Percentiles rank a stretch among this genome's conserved stretches.
Conservation (phyloP, 2,329 filamentous ascomycete genomes). For the Xylariaceae sp. region DNA sequence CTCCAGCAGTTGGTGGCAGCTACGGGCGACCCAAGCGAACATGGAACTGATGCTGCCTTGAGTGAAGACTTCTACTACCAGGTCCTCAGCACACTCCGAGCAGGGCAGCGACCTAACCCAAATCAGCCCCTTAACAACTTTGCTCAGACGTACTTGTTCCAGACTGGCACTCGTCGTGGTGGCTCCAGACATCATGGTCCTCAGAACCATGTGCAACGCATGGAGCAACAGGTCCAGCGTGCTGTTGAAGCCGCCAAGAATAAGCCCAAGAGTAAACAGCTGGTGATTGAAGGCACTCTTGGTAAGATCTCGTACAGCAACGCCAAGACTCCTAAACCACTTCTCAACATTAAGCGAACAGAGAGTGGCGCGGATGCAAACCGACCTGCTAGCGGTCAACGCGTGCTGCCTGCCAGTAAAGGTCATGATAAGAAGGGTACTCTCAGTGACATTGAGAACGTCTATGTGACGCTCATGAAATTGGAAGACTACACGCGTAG, state of each 20-base stretch:
- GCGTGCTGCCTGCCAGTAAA: conserved; percentile 29
- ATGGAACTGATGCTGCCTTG: conserved; percentile 72
- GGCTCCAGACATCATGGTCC: conserved; percentile 70
- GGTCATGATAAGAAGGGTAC: conserved; percentile 74
- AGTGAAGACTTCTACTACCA: conserved; percentile 98
- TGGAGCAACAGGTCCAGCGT: conserved; percentile 98
- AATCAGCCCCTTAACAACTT: conserved; percentile 93
- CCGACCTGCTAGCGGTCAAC: conserved; percentile 46
- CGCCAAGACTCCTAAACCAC: conserved; percentile 89
- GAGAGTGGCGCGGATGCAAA: conserved; percentile 60
- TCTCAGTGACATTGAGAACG: conserved; percentile 78
- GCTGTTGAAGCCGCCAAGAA: conserved; percentile 96
- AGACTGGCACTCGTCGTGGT: conserved; percentile 80
- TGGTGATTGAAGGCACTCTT: conserved; percentile 91
- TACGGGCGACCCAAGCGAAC: conserved; percentile 78
- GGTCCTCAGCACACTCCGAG: conserved; percentile 90
- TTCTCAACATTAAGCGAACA: conserved; percentile 89
- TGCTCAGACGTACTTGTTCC: conserved; percentile 94
- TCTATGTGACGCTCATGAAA: conserved; percentile 84
- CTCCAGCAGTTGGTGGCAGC: conserved; percentile 92
- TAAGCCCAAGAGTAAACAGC: conserved; percentile 94
- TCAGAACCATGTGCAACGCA: conserved; percentile 96
- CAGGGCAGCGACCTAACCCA: conserved; percentile 82
- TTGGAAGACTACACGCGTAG: conserved; percentile 89
- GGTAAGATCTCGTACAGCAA: conserved; percentile 99